Evolutionary conservation across 2,329 filamentous ascomycete species (phyloP), one percentile per base, ranked within the genome.

Genomic region (Magnaporthiopsis poae): DNA sequence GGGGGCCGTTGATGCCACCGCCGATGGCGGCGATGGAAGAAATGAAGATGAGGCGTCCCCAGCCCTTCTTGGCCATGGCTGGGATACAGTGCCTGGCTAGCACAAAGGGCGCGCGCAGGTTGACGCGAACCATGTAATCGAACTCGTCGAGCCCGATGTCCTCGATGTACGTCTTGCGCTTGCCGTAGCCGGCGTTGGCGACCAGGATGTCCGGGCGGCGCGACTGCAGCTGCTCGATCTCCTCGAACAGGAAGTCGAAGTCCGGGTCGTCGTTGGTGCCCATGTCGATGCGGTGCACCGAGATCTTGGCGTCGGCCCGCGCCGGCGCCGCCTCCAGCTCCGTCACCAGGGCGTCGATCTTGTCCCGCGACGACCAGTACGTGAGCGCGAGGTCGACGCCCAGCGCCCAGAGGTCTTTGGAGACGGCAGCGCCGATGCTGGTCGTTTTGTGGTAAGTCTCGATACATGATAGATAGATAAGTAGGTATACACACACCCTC

Each of bases 161-260:
- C 71, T 81, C 78, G 63, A 86, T 80, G 63, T 78, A 74, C 2
- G 77, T 76, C 67, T 87, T 83, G n/a, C 86, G 80, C 72, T 86
- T 86, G 60, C 87, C 87, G 69, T 88, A 82, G 0, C 87, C 88
- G 1, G 88, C 88, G 71, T 90, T 90, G 12, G 83, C 84, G 33
- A 90, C 74, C 2, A 90, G 77, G 29, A 90, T 88, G 71, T 89
- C 85, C 0, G 86, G 85, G 1, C 36, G 13, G 11, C 62, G 79
- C 11, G 77, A 77, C 70, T 88, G 85, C 63, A 81, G 72, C 3
- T 75, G 71, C 66, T 80, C 76, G 33, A 88, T 82, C 67, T 86
- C 80, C 36, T 77, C 73, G 66, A 84, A 85, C 70, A 88, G 78
- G 5, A 74, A 71, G 60, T 80, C 76, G 21, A 87, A 82, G 52